Evolutionary conservation across 2,329 filamentous ascomycete genomes (phyloP).

Genomic region (Neodidymelliopsis sp.): DNA sequence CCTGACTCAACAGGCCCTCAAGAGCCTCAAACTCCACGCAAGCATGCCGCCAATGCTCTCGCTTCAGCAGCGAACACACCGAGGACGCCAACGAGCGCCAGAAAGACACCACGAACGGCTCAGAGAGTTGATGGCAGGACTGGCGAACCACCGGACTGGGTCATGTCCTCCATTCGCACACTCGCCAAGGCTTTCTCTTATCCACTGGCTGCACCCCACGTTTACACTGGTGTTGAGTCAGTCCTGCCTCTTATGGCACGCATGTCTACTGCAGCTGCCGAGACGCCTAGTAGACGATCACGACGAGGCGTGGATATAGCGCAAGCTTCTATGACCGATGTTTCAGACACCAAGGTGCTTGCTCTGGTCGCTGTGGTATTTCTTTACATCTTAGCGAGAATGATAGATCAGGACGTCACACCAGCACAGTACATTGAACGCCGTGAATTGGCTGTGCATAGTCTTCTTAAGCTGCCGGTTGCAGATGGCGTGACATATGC

Average conservation of each 20-base stretch:
- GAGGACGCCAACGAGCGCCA: conserved; percentile 34
- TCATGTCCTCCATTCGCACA: conserved; percentile 71
- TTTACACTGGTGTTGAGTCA: conserved; percentile 74
- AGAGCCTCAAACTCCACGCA: conserved; percentile 45
- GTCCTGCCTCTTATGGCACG: conserved; percentile 54
- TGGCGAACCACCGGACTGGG: conserved; percentile 61
- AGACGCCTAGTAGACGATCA: conserved; percentile 58
- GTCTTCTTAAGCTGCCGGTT: conserved; percentile 57
- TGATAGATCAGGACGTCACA: conserved; percentile 39
- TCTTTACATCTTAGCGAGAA: conserved; percentile 64
- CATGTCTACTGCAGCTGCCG: conserved; percentile 41
- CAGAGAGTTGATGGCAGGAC: conserved; percentile 21
- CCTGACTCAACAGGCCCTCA: conserved; percentile 47
- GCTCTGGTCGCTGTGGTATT: conserved; percentile 67
- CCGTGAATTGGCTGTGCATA: conserved; percentile 57
- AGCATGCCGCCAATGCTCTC: conserved; percentile 28
- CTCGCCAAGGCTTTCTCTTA: conserved; percentile 70
- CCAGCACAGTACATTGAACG: conserved; percentile 43
- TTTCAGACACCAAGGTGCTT: conserved; percentile 31
- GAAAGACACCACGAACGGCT: conserved; percentile 32
- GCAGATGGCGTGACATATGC: conserved; percentile 58
- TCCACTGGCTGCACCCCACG: conserved; percentile 70
- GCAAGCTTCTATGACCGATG: conserved; percentile 9
- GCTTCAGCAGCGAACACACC: conserved; percentile 35
- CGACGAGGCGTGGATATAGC: conserved; percentile 44